Evolutionary conservation across 2,329 filamentous ascomycete genomes (phyloP).

Genomic region (Fulvia fulva): DNA sequence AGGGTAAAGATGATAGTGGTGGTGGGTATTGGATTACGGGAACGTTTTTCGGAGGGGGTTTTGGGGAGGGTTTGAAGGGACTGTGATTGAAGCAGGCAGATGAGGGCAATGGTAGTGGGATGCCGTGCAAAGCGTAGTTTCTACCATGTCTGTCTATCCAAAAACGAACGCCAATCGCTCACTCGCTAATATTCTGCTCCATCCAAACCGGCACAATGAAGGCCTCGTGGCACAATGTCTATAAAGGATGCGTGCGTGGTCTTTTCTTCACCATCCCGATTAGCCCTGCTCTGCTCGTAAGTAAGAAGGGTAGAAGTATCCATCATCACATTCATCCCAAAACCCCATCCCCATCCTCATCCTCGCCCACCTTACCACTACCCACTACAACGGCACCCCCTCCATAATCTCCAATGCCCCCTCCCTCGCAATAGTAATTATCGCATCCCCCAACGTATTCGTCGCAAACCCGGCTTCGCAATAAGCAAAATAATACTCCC

Average conservation of each 20-base stretch:
- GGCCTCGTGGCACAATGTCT: neutral
- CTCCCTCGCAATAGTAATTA: conserved; percentile 66
- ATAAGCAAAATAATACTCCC: conserved; percentile 75
- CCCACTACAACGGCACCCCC: conserved; percentile 57
- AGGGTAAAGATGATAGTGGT: neutral
- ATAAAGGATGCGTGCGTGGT: too few relatives aligned
- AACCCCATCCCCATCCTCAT: neutral
- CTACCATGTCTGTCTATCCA: neutral
- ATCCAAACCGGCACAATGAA: neutral
- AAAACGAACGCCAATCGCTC: neutral
- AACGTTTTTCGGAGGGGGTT: neutral
- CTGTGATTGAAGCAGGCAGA: neutral
- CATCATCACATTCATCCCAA: neutral
- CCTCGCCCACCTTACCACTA: neutral
- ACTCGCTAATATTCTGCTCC: too few relatives aligned
- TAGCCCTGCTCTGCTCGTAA: neutral
- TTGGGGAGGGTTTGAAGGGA: neutral
- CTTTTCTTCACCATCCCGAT: neutral
- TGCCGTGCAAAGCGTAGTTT: neutral
- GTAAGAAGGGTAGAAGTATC: neutral
- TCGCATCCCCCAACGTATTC: conserved; percentile 68
- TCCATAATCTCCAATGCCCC: conserved; percentile 66
- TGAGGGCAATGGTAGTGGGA: neutral
- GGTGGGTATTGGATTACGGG: neutral
- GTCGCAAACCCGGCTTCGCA: conserved; percentile 70